Percentiles rank a stretch among this genome's conserved stretches.
Conservation (phyloP, 2,329 filamentous ascomycete genomes). For the Endoconidiophora laricicola region DNA sequence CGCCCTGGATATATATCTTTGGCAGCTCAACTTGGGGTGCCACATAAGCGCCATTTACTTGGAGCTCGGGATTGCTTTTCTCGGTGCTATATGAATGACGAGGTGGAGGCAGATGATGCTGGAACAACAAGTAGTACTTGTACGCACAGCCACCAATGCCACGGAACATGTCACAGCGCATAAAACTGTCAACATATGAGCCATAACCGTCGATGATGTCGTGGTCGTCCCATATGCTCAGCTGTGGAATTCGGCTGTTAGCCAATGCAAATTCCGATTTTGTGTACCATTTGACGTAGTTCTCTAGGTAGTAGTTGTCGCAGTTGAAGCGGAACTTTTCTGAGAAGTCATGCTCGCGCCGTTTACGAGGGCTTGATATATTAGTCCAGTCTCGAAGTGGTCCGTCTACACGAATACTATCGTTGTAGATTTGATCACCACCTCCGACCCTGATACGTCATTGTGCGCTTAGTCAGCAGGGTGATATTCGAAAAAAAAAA, state of each 20-base stretch:
- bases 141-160: conserved; percentile 84
- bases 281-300: conserved; percentile 73
- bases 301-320: conserved; percentile 79
- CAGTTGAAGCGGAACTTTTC: conserved; percentile 65
- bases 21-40: conserved; percentile 40
- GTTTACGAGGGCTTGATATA: conserved; percentile 68
- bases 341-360: conserved; percentile 62
- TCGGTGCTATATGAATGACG: conserved; percentile 73
- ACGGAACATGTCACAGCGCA: conserved; percentile 80
- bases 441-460: conserved; percentile 44
- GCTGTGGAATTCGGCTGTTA: conserved; percentile 81
- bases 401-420: conserved; percentile 71
- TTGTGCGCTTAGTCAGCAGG: neutral
- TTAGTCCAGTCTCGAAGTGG: conserved; percentile 70
- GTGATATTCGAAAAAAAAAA: neutral
- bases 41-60: conserved; percentile 62
- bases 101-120: conserved; percentile 81
- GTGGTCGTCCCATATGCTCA: conserved; percentile 98
- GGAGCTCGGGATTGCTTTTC: conserved; percentile 24
- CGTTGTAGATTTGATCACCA: conserved; percentile 94
- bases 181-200: conserved; percentile 85
- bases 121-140: conserved; percentile 97
- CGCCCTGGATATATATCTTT: conserved; percentile 52
- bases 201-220: conserved; percentile 88
- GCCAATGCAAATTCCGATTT: conserved; percentile 71